Base-by-base conservation (phyloP, 177 flowering plant species). In the Telopea speciosissima region DNA sequence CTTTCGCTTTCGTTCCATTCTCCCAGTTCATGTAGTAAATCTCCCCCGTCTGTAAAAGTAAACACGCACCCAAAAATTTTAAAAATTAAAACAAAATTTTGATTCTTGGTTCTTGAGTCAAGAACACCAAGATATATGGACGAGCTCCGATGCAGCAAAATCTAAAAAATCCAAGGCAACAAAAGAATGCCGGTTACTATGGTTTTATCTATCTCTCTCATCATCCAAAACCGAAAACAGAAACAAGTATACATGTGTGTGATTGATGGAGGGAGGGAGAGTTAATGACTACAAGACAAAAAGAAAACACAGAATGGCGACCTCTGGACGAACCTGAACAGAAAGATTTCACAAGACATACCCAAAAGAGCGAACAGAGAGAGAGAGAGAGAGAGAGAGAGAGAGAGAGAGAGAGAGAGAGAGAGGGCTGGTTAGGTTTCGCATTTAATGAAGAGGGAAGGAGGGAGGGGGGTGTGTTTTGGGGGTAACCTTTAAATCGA, bases 11-110 rank as follows among this genome's bases (percentile, higher is more conserved):
- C 86, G 78, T 83, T 5, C 97, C 97, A 7, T 78, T 88, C 26
- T 83, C 79, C 96, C 96, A 88, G 77, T 95, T 88, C 62, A 88
- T 83, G 76, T 85, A 95, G 68, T 95, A 95, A 63, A 91, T 70
- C 79, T 92, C 97, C 45, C 99, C 97, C 5, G 97, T 89, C 99
- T 95, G 79, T 75, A 74, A 42, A 28, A 58, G 61, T 17, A 58
- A 58, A 40, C 28, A 62, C 22, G 3, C 31, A 28, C 4, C 31
- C 31, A 28, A 28, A 28, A 28, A 28, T 28, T 28, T 28, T 28
- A 28, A 28, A 28, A 28, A 28, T 4, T 4, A 28, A 28, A 28
- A 28, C 31, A 28, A 28, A 28, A 28, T 28, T 28, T 28, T 28
- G 31, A 28, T 28, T 28, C 31, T 28, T 28, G 4, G 31, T 28